phyloP scores from a whole-genome alignment of 208 protist genomes.

The Leptomonas seymouri region DNA sequence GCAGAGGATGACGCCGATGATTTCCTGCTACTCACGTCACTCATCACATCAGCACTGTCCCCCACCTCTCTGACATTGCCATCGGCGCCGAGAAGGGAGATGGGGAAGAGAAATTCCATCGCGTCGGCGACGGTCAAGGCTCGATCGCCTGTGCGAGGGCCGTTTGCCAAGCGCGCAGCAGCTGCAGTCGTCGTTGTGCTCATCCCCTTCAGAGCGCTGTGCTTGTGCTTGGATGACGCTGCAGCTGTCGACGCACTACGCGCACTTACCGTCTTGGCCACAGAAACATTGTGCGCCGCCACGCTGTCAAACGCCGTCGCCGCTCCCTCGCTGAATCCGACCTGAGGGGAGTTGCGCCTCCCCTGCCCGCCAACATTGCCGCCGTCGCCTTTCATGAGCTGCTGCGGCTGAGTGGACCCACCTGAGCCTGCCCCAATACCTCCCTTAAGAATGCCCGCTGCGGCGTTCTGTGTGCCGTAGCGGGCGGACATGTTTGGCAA shows the following conservation, averaged over 20 bases:
- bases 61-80: not conserved
- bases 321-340: not conserved
- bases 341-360: not conserved
- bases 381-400: not conserved
- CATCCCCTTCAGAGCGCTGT: not conserved
- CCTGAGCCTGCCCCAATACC: not conserved
- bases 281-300: constrained; percentile 5
- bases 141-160: not conserved
- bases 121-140: constrained; percentile 28
- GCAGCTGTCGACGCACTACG: not conserved
- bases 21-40: not conserved
- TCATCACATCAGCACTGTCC: not conserved
- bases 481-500: not conserved
- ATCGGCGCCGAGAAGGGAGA: not conserved
- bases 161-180: not conserved
- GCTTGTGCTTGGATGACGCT: not conserved
- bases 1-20: not conserved
- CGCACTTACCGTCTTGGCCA: not conserved
- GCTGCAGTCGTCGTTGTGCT: not conserved
- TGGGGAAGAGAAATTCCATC: constrained; percentile 25
- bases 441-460: not conserved
- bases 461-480: constrained; percentile 12
- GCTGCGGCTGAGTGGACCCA: not conserved
- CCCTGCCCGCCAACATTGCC: not conserved
- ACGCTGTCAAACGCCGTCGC: not conserved